Evolutionary conservation across 2,329 filamentous ascomycete species (phyloP).

Genomic region (Tothia fuscella): DNA sequence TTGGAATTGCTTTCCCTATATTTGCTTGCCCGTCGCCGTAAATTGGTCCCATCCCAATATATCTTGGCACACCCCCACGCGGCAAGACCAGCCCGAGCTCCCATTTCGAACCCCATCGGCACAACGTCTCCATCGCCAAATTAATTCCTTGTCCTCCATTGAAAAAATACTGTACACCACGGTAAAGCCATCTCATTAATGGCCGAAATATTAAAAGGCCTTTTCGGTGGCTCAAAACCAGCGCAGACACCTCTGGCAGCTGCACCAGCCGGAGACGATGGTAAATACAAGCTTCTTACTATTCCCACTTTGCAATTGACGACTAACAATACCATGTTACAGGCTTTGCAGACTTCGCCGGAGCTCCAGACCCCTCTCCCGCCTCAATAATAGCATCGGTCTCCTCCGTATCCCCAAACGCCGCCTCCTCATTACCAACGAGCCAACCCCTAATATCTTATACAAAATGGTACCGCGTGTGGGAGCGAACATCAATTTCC

Average conservation of each 20-base stretch:
- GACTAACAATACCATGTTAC: conserved; percentile 10
- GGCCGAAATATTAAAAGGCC: conserved; percentile 6
- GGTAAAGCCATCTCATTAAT: too few species aligned
- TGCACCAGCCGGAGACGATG: conserved; percentile 2
- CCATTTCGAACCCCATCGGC: too few species aligned
- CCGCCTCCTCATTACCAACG: conserved; percentile 29
- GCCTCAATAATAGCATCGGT: conserved; percentile 32
- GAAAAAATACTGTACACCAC: too few species aligned
- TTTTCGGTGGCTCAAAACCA: conserved; percentile 9
- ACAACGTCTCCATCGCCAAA: too few species aligned
- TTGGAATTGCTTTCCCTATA: too few species aligned
- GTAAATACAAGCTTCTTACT: background rate
- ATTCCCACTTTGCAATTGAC: background rate
- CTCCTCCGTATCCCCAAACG: conserved; percentile 22
- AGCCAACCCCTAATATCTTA: conserved; percentile 46
- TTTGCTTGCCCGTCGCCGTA: too few species aligned
- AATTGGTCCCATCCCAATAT: too few species aligned
- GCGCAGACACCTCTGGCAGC: background rate
- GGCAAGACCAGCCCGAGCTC: too few species aligned
- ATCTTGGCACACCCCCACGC: too few species aligned
- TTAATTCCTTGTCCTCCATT: too few species aligned
- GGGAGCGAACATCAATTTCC: conserved; percentile 71
- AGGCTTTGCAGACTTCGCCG: conserved; percentile 95
- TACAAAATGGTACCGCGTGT: conserved; percentile 93
- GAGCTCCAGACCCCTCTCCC: conserved; percentile 54